Evolutionary conservation across 1,284 basidiomycete genomes (phyloP), one percentile per base, ranked within the genome.

Genomic region (Fomes fomentarius): DNA sequence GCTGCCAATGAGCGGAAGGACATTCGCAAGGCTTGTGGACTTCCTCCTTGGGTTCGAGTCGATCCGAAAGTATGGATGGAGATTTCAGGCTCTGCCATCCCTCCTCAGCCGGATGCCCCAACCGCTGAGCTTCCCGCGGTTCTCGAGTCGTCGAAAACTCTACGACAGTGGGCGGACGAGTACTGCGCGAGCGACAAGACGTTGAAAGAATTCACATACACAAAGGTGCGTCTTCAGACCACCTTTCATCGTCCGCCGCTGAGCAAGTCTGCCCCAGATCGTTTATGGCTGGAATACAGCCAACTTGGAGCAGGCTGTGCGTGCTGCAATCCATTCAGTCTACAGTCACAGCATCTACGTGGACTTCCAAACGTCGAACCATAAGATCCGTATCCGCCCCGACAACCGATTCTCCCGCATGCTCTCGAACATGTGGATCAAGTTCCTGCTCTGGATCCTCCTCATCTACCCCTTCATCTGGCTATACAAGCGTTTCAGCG

Each of bases 391-490:
- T 57, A 75, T 92, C 45, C 79, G 85, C 17, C 82, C 89, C 0
- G 71, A 83, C 63, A 88, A 86, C 66, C 63, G 63, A 37, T 72
- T 91, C 58, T 82, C 85, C 10, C 74, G 82, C 42, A 76, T 78
- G 59, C 76, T 89, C 34, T 83, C 84, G 33, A 85, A 84, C 64
- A 77, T 75, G 47, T 87, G 85, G 80, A 68, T 89, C 64, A 83
- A 84, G 62, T 75, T 88, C 58, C 60, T 91, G 12, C 75, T 84
- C 15, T 82, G 85, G 63, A 72, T 90, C 56, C 74, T 82, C 15
- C 69, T 89, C 57, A 74, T 91, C 53, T 91, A 82, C 64, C 89
- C 88, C 0, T 80, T 90, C 66, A 78, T 93, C 60, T 91, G 85
- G 87, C 70, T 91, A 9, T 89, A 81, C 70, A 81, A 82, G 63